Evolutionary conservation across 345 rosid species (phyloP).

Genomic region (Hypericum androsaemum): DNA sequence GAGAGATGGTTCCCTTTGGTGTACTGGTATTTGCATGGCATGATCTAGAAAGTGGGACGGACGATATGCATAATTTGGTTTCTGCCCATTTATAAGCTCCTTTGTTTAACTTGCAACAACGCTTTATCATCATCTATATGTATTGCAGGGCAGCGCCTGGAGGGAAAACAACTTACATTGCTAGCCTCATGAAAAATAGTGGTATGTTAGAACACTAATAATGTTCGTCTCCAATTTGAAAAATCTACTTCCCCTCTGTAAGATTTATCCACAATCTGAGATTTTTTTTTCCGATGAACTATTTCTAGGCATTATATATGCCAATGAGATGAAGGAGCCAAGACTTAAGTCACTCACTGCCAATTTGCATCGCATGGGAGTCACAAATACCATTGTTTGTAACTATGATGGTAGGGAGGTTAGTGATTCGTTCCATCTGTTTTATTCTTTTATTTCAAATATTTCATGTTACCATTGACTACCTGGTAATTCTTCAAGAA

Average conservation of each 20-base stretch:
- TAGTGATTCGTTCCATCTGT: conserved; percentile 15
- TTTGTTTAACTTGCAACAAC: not conserved
- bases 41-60: too few species aligned
- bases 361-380: conserved; percentile 92
- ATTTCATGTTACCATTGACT: too few species aligned
- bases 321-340: conserved; percentile 78
- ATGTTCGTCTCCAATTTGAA: not conserved
- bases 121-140: conserved; percentile 3
- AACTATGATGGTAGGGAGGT: conserved; percentile 98
- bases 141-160: conserved; percentile 90
- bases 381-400: conserved; percentile 78
- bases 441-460: not conserved
- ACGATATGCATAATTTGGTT: too few species aligned
- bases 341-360: conserved; percentile 86
- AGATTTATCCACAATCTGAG: not conserved
- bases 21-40: too few species aligned
- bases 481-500: too few species aligned
- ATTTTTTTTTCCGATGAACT: conserved; percentile 12
- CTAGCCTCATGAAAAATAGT: conserved; percentile 75
- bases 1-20: too few species aligned
- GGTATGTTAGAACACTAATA: conserved; percentile 36
- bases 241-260: not conserved
- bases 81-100: not conserved
- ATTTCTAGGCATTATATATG: conserved; percentile 65
- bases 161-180: conserved; percentile 72